Conservation (phyloP, 1,284 basidiomycete species). For the Xerocomus amazonicus region DNA sequence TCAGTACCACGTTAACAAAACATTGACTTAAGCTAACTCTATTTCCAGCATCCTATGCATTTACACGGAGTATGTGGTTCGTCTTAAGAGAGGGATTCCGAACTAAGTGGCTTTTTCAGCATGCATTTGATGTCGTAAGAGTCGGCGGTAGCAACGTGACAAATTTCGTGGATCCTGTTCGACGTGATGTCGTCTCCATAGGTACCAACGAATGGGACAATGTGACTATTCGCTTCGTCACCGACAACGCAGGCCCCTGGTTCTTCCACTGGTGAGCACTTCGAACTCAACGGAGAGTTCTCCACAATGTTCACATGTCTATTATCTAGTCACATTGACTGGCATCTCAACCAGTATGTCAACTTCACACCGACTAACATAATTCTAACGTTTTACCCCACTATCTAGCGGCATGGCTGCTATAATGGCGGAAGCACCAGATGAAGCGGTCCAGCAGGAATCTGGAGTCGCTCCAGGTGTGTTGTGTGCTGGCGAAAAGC, state of each 20-base stretch:
- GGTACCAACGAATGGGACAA: neutral
- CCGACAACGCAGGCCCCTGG: neutral
- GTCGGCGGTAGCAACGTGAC: neutral
- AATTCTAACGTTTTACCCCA: neutral
- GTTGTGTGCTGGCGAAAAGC: too few species aligned
- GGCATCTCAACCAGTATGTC: neutral
- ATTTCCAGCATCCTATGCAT: neutral
- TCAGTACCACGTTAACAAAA: neutral
- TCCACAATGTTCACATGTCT: neutral
- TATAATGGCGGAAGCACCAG: neutral
- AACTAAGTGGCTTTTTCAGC: neutral
- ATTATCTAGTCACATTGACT: neutral
- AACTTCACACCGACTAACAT: too few species aligned
- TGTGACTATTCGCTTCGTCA: neutral
- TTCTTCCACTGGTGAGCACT: neutral
- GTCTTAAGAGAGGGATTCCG: too few species aligned
- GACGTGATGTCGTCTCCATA: too few species aligned
- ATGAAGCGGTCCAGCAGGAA: neutral
- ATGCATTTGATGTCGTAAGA: neutral
- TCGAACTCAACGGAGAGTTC: neutral
- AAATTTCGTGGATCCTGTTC: neutral
- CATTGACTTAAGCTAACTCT: neutral
- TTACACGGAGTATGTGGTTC: neutral
- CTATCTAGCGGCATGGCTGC: neutral
- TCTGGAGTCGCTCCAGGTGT: neutral